Base-by-base conservation (phyloP, 257 asterid species). In the Lycium ferocissimum region DNA sequence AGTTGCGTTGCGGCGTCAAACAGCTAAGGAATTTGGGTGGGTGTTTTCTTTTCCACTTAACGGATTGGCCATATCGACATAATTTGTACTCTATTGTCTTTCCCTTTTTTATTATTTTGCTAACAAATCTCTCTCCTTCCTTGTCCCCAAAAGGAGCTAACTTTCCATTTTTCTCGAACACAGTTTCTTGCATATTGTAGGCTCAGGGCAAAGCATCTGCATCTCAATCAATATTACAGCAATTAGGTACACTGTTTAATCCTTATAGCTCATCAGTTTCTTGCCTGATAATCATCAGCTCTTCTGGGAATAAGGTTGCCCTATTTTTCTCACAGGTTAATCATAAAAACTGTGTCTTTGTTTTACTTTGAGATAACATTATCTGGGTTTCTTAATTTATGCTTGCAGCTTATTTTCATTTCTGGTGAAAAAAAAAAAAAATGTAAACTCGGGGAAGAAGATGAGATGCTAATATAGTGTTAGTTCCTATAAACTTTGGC, bases 111-210 rank as follows among this genome's bases (percentile, higher is more conserved):
- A 6, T 7, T 47, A 47, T 3, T 61, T 18, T 11, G 7, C 2
- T 0, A 73, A 73, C 20, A 73, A 47, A 73, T 49, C 18, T 73
- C 12, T 47, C 81, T 47, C 81, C 59, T 1, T 73, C 61, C 5
- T 12, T 20, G 11, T 73, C 40, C 38, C 79, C 80, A 45, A 72
- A 38, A 72, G 14, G 57, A 73, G 59, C 61, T 49, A 73, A 20
- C 59, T 73, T 73, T 73, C 81, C 81, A 73, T 26, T 73, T 73
- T 73, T 40, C 26, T 5, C 10, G 47, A 0, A 67, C n/a, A 67
- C 75, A 67, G 26, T 70, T 38, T 70, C 53, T 65, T 7, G 14
- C 22, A 40, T 14, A 38, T 75, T 5, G 62, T 4, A 75, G 40
- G 81, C 45, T 49, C 43, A 20, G 81, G 38, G 13, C 61, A 49